Evolutionary conservation across 2,329 filamentous ascomycete genomes (phyloP), one percentile per base, ranked within the genome.

Genomic region (Dothideomycetes sp.): DNA sequence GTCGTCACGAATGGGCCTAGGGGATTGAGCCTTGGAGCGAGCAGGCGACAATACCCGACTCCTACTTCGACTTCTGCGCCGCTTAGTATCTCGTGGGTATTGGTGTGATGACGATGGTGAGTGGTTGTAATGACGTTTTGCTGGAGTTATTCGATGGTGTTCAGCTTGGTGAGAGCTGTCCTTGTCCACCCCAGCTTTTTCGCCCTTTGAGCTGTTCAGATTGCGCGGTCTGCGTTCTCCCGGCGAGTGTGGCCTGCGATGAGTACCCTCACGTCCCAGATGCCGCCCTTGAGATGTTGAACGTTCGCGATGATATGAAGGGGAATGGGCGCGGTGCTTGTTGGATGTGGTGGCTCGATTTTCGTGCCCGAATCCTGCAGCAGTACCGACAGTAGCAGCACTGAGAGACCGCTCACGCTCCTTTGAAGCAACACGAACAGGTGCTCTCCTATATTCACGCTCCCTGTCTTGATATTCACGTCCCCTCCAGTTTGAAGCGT

Each of bases 1-100:
- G 38, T 61, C 56, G 45, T 51, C 53, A 43, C 54, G 56, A 31
- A 43, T 40, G 16, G 49, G 45, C 8, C 51, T 53, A 45, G 58
- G 57, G 31, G 59, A 61, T 40, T 48, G 52, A 33, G 53, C 46
- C 43, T 58, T 54, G 31, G 22, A 27, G 12, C 22, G 22, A 27
- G 22, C 22, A 12, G 22, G 12, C 22, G 22, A 27, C 12, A 12
- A 7, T 7, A 7, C 22, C 22, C 22, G 22, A 12, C 46, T 43
- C 43, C 45, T 44, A 33, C 31, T 32, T 27, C 45, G 45, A 33
- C 31, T 32, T 27, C 38, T 42, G 32, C 44, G 42, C 31, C 37
- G 41, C 16, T 42, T 36, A 38, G 47, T 42, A 24, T 44, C 46
- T 16, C 44, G 33, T 33, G 33, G 45, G 30, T 42, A 42, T 30